Evolutionary conservation across 148 eudicot species (phyloP).

Genomic region (Fagopyrum homotropicum): DNA sequence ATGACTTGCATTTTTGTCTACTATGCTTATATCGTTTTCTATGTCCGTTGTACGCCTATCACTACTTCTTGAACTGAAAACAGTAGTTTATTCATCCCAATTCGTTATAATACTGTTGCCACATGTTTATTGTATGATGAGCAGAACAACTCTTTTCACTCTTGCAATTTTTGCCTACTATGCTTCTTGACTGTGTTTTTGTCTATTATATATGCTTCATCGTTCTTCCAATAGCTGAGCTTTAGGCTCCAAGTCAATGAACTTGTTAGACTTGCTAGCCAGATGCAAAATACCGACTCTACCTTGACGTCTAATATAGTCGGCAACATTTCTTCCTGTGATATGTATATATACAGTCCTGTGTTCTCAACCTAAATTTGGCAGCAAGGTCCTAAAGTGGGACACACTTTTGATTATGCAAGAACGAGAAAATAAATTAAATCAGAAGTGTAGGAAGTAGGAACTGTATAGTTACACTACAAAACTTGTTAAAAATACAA

Average conservation of each 20-base stretch:
- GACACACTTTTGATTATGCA: conserved; percentile 88
- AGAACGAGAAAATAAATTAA: background rate
- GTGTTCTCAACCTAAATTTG: conserved; percentile 88
- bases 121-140: no score
- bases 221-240: conserved; percentile 49
- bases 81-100: no score
- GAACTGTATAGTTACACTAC: background rate
- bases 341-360: conserved; percentile 90
- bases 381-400: conserved; percentile 98
- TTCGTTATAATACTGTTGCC: no score
- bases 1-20: no score
- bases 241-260: conserved; percentile 54
- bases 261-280: conserved; percentile 62
- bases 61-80: no score
- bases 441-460: no score
- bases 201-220: no score
- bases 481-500: background rate
- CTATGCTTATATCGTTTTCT: no score
- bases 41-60: no score
- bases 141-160: no score
- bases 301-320: conserved; percentile 81
- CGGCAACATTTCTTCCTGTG: conserved; percentile 97
- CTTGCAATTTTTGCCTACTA: no score
- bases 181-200: no score
- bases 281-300: conserved; percentile 89